Evolutionary conservation across 495 filamentous ascomycete genomes (phyloP), one percentile per base, ranked within the genome.

Genomic region (Platismatia glauca): DNA sequence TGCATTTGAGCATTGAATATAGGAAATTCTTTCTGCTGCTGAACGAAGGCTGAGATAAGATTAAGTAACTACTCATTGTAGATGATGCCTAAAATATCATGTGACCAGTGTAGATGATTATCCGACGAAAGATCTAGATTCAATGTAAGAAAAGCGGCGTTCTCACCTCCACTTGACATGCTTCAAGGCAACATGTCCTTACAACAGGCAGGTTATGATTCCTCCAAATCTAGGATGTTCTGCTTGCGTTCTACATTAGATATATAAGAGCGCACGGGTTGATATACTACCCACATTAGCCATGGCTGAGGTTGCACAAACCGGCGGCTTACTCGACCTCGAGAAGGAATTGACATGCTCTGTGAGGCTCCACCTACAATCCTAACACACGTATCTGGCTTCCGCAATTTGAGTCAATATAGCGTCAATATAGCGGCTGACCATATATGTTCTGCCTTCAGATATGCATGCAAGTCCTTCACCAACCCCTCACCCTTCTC

Each of bases 381-480:
- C 65, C 60, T 68, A 39, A 20, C 7, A 50, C 16, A 18, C 11
- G 29, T 20, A 38, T 15, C 13, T 38, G 27, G 20, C 41, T 20
- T 50, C 6, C 16, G 3, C 22, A 22, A n/a, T 9, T 20, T 11
- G n/a, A n/a, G n/a, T n/a, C n/a, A n/a, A n/a, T n/a, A n/a, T n/a
- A n/a, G 12, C 29, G 37, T 11, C 15, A 12, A 31, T 3, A 18
- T 8, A 46, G 29, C 24, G 12, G 43, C 18, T 37, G 4, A 38
- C 2, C 48, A 57, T 57, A 39, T 34, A 46, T 64, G 60, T 22
- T 58, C 22, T 64, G 56, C 35, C 50, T 38, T 34, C 55, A 97
- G 93, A 97, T 98, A 67, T 98, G 94, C 75, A 92, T 92, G 63
- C 94, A 98, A 70, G 80, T 97, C 58, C 89, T 98, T 64, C 95